Evolutionary conservation across 1,284 basidiomycete genomes (phyloP), one percentile per base, ranked within the genome.

Genomic region (Boletus semigastroideus): DNA sequence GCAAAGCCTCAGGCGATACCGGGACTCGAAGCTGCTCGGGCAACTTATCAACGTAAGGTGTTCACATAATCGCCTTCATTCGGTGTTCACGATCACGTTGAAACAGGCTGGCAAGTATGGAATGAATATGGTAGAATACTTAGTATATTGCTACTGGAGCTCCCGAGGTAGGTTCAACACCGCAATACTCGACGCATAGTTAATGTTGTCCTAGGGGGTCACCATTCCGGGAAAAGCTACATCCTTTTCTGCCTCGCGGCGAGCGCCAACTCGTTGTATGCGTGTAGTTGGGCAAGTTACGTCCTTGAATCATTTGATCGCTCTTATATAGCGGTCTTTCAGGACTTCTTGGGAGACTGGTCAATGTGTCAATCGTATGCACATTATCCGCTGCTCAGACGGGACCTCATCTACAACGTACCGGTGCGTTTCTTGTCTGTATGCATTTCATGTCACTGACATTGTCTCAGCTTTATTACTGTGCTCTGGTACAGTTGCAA

Each of bases 1-100:
- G 12, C 95, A 98, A 67, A 93, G 91, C 68, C 63, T 96, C 38
- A 88, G 87, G 61, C 92, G 95, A 74, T 98, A 86, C 68, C 71
- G 71, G 36, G 94, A 97, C 67, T 92, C 90, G 9, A 73, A 75
- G 39, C 72, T 89, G 28, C 62, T 74, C 27, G 88, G 88, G 0
- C 94, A 98, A 76, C 73, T 98, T 30, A 82, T 97, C 66, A 98
- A 98, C 58, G 92, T 89, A 49, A 54, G 79, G 10, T 17, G 38
- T 71, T 33, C 38, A 31, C 30, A 1, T 12, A 22, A 22, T 49
- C 20, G 10, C 30, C 3, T 39, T n/a, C 19, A 16, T 55, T 36
- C 27, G 11, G 10, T 47, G 14, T 27, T 57, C 33, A 63, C 20
- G 8, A 12, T 17, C 16, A 22, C 2, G 14, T 53, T 46, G 16